Evolutionary conservation across 2,329 filamentous ascomycete species (phyloP).

Genomic region (Colletotrichum shisoi): DNA sequence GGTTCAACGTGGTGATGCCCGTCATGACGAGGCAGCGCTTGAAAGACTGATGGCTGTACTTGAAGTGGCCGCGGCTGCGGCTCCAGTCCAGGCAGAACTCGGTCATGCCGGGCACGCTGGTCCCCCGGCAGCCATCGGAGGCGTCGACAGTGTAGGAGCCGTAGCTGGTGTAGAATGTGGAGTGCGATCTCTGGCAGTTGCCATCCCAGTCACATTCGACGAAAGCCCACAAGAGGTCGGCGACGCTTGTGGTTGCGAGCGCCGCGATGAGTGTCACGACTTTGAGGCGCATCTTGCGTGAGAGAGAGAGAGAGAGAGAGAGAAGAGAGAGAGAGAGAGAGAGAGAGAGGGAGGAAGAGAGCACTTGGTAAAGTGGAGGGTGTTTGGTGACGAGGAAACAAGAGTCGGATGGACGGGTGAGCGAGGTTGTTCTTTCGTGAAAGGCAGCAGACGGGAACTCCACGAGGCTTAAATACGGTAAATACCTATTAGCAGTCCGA

Average conservation of each 20-base stretch:
- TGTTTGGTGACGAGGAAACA: too few species aligned
- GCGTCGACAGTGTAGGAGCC: not conserved
- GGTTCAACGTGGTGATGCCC: conserved; percentile 35
- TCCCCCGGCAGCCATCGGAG: not conserved
- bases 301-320: too few species aligned
- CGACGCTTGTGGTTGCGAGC: not conserved
- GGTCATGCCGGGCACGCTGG: not conserved
- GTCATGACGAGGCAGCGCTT: not conserved
- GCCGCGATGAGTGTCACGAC: not conserved
- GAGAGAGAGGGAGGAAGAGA: too few species aligned
- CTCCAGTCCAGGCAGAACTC: not conserved
- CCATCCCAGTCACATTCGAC: not conserved
- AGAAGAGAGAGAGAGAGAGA: too few species aligned
- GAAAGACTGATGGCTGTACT: not conserved
- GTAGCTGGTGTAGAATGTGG: not conserved
- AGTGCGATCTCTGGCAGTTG: not conserved
- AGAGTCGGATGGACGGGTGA: too few species aligned
- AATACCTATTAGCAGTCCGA: too few species aligned
- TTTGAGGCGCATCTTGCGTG: not conserved
- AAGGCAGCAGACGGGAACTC: too few species aligned
- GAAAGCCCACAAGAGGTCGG: not conserved
- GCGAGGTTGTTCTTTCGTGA: too few species aligned
- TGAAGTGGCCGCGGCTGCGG: not conserved
- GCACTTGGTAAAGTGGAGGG: too few species aligned
- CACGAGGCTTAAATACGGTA: too few species aligned